These are phyloP conservation scores for Dictyostelium purpureum DNA, from an alignment of 78 protist genomes.

Conservation along the genomic window DNA sequence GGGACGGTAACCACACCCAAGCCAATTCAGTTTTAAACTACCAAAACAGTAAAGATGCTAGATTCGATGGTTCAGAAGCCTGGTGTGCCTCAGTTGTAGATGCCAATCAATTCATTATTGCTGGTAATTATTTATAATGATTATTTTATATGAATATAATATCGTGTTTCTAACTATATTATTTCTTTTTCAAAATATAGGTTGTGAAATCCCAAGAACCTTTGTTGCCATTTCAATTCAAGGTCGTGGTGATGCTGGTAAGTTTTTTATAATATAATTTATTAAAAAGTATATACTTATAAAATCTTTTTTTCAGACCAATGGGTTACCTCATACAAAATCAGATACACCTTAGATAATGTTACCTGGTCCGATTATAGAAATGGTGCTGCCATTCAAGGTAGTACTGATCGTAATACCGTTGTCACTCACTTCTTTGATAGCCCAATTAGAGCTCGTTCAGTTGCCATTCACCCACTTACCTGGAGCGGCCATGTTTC, in stretches of 20 bases:
- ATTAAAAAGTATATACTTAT: no score
- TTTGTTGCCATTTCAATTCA: neutral
- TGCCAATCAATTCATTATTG: slow-evolving; percentile 24
- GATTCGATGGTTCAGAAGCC: slow-evolving; percentile 11
- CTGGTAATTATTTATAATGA: no score
- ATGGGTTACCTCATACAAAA: slow-evolving; percentile 36
- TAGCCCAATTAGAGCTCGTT: slow-evolving; percentile 24
- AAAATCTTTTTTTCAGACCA: no score
- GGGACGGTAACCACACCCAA: neutral
- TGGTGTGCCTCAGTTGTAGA: slow-evolving; percentile 23
- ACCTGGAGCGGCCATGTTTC: slow-evolving; percentile 17
- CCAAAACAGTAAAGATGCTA: neutral
- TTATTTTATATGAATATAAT: no score
- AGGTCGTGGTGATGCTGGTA: slow-evolving; percentile 56
- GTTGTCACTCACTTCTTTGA: neutral
- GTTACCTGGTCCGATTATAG: slow-evolving; percentile 8
- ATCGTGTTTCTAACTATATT: no score
- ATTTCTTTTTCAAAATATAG: no score
- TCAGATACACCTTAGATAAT: slow-evolving; percentile 39
- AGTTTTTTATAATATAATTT: no score
- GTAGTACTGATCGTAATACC: neutral
- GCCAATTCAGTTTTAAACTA: neutral
- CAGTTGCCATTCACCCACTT: slow-evolving; percentile 42
- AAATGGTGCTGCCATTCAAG: neutral
- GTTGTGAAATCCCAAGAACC: slow-evolving; percentile 6